These are phyloP conservation scores for Eruca vesicaria DNA, from an alignment of 441 rosid species.

Conservation along the genomic window DNA sequence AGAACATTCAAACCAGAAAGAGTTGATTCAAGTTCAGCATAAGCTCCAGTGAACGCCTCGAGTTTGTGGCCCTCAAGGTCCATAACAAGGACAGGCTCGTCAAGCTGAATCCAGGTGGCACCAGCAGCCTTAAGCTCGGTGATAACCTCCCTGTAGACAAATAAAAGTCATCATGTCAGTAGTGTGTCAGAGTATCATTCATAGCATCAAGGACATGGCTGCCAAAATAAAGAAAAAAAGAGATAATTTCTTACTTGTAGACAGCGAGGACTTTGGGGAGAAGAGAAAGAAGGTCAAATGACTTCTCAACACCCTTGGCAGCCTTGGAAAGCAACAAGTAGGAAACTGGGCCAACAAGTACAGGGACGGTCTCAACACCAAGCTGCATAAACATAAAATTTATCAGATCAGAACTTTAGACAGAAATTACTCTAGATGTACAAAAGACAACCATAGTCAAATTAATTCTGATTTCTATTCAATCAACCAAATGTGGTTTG, in stretches of 20 bases:
- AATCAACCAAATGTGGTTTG: not conserved
- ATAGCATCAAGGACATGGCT: not conserved
- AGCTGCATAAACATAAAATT: conserved; percentile 40
- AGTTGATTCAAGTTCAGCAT: conserved; percentile 73
- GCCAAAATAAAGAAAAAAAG: not conserved
- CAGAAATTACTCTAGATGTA: not conserved
- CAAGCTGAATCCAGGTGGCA: conserved; percentile 96
- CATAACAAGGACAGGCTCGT: conserved; percentile 89
- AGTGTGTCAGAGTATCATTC: conserved; percentile 9
- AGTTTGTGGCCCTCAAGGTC: conserved; percentile 88
- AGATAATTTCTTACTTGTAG: conserved; percentile 66
- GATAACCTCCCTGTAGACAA: conserved; percentile 69
- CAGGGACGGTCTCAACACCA: conserved; percentile 89
- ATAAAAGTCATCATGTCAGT: conserved; percentile 2
- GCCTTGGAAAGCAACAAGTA: conserved; percentile 94
- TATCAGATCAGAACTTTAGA: not conserved
- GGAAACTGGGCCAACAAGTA: conserved; percentile 93
- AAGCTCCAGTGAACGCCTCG: conserved; percentile 81
- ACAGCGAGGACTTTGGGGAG: conserved; percentile 75
- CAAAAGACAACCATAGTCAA: not conserved
- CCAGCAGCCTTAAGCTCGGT: conserved; percentile 96
- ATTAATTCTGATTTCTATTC: not conserved
- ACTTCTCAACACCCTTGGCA: conserved; percentile 92
- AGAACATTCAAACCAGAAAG: conserved; percentile 85
- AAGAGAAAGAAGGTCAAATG: conserved; percentile 83